Percentiles rank a stretch among this genome's conserved stretches.
phyloP scores from a whole-genome alignment of 305 asterid genomes.

The Fraxinus nigra region DNA sequence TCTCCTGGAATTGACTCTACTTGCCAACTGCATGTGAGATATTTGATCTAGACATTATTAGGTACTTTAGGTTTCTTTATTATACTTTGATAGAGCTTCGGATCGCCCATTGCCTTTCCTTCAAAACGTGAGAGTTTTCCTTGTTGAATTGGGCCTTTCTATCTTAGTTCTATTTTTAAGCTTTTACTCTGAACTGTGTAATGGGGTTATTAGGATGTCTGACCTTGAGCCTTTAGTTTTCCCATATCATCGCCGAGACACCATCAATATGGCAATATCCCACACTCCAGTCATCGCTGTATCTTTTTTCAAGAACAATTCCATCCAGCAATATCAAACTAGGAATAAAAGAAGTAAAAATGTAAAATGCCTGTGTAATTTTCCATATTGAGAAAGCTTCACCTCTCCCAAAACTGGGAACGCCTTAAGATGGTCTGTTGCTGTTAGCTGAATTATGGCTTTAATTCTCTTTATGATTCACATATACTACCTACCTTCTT shows the following conservation, averaged over 20 bases:
- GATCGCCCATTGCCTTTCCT: not conserved
- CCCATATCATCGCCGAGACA: not conserved
- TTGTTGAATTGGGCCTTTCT: not conserved
- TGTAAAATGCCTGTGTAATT: not conserved
- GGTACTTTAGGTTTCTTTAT: not conserved
- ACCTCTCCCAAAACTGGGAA: not conserved
- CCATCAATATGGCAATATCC: not conserved
- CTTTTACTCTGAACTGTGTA: not conserved
- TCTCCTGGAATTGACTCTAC: not conserved
- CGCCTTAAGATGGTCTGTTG: not conserved
- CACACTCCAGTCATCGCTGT: not conserved
- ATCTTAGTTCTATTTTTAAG: not conserved
- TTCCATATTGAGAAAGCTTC: not conserved
- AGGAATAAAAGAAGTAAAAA: not conserved
- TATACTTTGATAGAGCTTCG: not conserved
- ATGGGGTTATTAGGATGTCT: not conserved
- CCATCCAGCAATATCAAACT: not conserved
- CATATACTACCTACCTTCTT: not conserved
- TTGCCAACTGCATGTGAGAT: not conserved
- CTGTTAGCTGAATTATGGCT: not conserved
- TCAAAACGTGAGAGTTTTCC: not conserved
- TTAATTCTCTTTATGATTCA: not conserved
- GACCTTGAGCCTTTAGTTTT: not conserved
- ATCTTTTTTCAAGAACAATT: not conserved
- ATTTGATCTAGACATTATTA: not conserved